Conservation (phyloP, 2,329 filamentous ascomycete species). For the Paraphaeosphaeria sporulosa region DNA sequence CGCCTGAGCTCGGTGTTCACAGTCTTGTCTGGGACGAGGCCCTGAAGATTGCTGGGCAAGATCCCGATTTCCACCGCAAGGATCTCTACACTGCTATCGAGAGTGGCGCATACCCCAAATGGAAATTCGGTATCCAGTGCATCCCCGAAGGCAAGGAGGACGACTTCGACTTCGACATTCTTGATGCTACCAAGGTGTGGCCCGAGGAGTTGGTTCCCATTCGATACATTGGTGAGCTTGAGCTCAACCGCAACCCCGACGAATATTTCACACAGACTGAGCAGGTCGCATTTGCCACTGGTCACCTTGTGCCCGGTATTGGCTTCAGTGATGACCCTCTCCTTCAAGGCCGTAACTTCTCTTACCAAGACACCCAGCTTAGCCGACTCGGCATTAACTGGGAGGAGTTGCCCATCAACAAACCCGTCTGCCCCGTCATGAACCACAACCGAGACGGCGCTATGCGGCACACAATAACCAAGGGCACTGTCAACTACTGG, state of each 20-base stretch:
- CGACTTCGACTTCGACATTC: constrained; percentile 83
- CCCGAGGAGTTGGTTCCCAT: constrained; percentile 79
- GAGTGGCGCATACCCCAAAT: constrained; percentile 73
- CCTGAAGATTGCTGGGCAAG: constrained; percentile 67
- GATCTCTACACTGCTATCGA: constrained; percentile 79
- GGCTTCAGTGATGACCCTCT: constrained; percentile 80
- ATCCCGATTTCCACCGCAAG: constrained; percentile 83
- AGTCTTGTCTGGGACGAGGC: constrained; percentile 83
- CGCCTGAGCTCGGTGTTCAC: constrained; percentile 76
- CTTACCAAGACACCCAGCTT: constrained; percentile 73
- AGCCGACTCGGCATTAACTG: constrained; percentile 76
- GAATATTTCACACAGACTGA: constrained; percentile 86
- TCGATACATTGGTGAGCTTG: constrained; percentile 78
- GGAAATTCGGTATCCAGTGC: constrained; percentile 84
- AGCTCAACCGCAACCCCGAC: constrained; percentile 80
- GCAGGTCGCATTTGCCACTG: constrained; percentile 83
- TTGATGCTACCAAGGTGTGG: constrained; percentile 88
- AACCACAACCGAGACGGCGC: constrained; percentile 79
- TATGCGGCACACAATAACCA: constrained; percentile 75
- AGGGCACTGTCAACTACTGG: constrained; percentile 80
- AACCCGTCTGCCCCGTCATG: constrained; percentile 76
- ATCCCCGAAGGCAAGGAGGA: constrained; percentile 75
- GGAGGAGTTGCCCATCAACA: constrained; percentile 80
- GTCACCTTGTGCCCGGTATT: constrained; percentile 79
- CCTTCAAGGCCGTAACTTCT: constrained; percentile 75